Evolutionary conservation across 441 rosid species (phyloP), one percentile per base, ranked within the genome.

Genomic region (Gossypium gossypioides): DNA sequence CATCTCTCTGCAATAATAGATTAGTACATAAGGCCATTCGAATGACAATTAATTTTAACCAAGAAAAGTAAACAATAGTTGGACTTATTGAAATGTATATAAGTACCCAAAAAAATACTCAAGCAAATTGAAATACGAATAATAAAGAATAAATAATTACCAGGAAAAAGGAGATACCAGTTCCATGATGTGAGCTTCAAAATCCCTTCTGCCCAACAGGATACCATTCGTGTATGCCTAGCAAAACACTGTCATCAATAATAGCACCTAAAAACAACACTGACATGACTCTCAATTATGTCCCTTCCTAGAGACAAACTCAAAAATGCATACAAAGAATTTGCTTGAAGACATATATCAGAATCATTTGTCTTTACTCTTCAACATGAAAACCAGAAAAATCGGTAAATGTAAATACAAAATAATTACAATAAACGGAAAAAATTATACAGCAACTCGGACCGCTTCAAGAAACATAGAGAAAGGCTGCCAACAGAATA

Each of bases 161-260:
- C 90, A 87, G 91, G 91, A 81, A 83, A 81, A 82, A 86, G 91
- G 83, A 74, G 81, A 85, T 91, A 92, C 99, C 97, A 85, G 89
- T 87, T 88, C 91, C 82, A 79, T 79, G 76, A 79, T 77, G 79
- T 82, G 84, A 76, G 77, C 79, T 55, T 59, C 72, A 71, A 74
- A 64, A 77, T 76, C 84, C 78, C 77, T 81, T 69, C 78, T 67
- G 34, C 79, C 82, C 82, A 81, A 76, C 34, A 79, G 77, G 78
- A 78, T 61, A 77, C 82, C 76, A 68, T 68, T 73, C 80, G 81
- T 76, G 67, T 71, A 85, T 69, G 80, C 89, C 98, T 92, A 78
- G 62, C 72, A 79, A 72, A 85, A 58, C 69, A 78, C 51, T 42
- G 27, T 42, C 24, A 59, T 58, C 56, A 71, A 71, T 24, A 22